Base-by-base conservation (phyloP, 192 early-diverging fungal species). In the Oehlia diaphana region DNA sequence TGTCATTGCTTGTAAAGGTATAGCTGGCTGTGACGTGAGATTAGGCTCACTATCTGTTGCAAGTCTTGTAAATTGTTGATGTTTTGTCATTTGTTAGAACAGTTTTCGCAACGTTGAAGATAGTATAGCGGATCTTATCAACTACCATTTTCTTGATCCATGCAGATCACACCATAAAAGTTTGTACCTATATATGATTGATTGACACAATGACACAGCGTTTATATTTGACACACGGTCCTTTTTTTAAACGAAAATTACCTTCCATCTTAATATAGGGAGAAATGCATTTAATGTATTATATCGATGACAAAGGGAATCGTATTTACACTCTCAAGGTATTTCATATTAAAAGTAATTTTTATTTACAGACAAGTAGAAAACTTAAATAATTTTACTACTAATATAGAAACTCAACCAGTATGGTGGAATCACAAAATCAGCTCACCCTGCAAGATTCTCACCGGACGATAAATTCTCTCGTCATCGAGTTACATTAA, bases 391-490 rank as follows among this genome's bases (percentile, higher is more conserved):
- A 19, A 53, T 19, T 58, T 31, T 66, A 10, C 9, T 31, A 9
- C 16, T 14, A 42, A 42, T 5, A 4, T 66, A 96, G 96, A 99
- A 97, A 89, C 81, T 91, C 37, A 92, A 92, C 66, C 84, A 90
- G 9, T 84, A 82, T 50, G 96, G 96, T 64, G 84, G 89, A 74
- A 87, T 93, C 81, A 99, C 98, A 74, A 95, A 96, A 84, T 96
- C 96, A n/a, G 98, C 98, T 49, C 98, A 99, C 83, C 98, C 98
- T 58, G 97, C 98, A 28, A 95, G 96, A 69, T 99, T 99, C 89
- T 99, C 98, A 37, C 98, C 98, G 68, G 96, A 99, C 84, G 98
- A 99, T 92, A 97, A 98, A 89, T 99, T 92, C 89, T 98, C 96
- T 71, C 94, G 96, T 81, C 96, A 99, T 85, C 92, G 98, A 78